These are phyloP conservation scores for Globisporangium solare DNA, from an alignment of 352 stramenopile species.

Conservation along the genomic window DNA sequence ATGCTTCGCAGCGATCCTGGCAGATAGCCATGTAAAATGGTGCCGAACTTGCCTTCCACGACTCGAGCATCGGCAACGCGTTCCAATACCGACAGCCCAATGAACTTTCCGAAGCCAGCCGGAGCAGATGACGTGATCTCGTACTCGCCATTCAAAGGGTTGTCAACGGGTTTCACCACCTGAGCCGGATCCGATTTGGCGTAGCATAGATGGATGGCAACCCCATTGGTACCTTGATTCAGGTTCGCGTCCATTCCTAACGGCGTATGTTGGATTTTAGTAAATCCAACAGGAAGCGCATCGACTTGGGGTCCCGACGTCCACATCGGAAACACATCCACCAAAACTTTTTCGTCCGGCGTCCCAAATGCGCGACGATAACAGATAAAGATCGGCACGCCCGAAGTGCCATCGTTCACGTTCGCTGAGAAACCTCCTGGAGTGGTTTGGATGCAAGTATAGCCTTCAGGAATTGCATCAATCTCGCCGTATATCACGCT, in stretches of 20 bases:
- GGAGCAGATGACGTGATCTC: conserved; percentile 41
- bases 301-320: conserved; percentile 61
- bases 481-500: conserved; percentile 86
- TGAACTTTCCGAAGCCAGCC: conserved; percentile 24
- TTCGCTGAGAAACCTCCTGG: conserved; percentile 68
- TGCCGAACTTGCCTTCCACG: conserved; percentile 72
- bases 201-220: conserved; percentile 74
- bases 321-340: conserved; percentile 77
- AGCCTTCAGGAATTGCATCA: conserved; percentile 73
- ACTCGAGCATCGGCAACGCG: conserved; percentile 34
- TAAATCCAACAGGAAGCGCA: conserved; percentile 59
- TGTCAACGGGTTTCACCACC: conserved; percentile 55
- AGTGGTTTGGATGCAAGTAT: conserved; percentile 70
- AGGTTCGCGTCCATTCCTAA: conserved; percentile 86
- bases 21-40: conserved; percentile 58
- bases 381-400: conserved; percentile 82
- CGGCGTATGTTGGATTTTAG: conserved; percentile 82
- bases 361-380: conserved; percentile 33
- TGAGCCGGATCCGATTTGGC: conserved; percentile 50
- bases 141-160: conserved; percentile 73
- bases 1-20: conserved; percentile 56
- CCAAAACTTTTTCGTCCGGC: conserved; percentile 44
- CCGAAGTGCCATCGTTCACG: conserved; percentile 72
- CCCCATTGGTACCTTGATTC: conserved; percentile 70
- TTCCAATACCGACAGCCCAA: conserved; percentile 60